Evolutionary conservation across 305 asterid species (phyloP).

Genomic region (Fraxinus dipetala): DNA sequence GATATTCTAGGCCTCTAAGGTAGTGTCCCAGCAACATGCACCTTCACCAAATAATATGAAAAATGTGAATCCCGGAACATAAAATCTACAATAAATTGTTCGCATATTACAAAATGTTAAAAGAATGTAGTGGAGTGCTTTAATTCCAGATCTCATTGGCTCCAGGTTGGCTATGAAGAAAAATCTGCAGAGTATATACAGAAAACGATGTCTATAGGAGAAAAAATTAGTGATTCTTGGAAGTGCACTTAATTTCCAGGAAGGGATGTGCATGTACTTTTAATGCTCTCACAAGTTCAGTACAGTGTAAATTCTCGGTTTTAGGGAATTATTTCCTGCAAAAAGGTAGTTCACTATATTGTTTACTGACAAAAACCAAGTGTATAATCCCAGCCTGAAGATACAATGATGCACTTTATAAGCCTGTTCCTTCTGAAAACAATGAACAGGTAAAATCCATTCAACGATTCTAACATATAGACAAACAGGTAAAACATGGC

Average conservation of each 20-base stretch:
- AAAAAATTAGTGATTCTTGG: neutral
- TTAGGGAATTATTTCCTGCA: neutral
- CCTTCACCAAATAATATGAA: constrained; percentile 38
- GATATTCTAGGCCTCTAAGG: constrained; percentile 81
- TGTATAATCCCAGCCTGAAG: neutral
- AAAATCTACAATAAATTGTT: neutral
- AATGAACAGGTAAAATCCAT: neutral
- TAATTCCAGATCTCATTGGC: neutral
- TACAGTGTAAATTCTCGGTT: neutral
- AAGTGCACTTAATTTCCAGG: neutral
- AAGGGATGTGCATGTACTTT: neutral
- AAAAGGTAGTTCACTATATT: neutral
- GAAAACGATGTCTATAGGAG: neutral
- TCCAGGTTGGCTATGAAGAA: neutral
- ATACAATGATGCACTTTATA: neutral
- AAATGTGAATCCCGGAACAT: neutral
- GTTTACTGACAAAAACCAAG: neutral
- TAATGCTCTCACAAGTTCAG: neutral
- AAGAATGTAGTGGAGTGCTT: neutral
- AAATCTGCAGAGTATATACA: neutral
- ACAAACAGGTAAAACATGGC: neutral
- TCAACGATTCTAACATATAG: neutral
- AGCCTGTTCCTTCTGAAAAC: neutral
- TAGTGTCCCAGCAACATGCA: constrained; percentile 93
- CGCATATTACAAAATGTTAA: neutral